Base-by-base conservation (phyloP, 2,329 filamentous ascomycete species). In the Fusarium devonianum region DNA sequence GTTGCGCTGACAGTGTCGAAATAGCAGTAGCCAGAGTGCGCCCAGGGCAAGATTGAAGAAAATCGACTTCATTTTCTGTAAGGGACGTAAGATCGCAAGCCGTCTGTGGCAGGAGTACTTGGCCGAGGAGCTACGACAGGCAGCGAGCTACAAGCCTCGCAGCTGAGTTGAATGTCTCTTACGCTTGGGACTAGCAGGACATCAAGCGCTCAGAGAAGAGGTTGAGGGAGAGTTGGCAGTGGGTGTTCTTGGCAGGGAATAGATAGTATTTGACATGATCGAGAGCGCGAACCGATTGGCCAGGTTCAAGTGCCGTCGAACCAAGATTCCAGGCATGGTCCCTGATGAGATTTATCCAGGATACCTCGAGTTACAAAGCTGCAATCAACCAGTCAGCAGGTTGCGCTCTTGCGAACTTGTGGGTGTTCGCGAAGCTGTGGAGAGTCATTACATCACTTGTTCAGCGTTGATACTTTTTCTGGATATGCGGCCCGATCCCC, bases 1-100 rank as follows among this genome's bases (percentile, higher is more conserved):
- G n/a, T 45, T 49, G 0, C 36, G 41, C 11, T 60, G 58, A 14
- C 59, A 59, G 10, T 64, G 41, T 13, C 54, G 60, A n/a, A 66
- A 60, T 1, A 64, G 11, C 1, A 53, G n/a, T 1, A 66, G 26
- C 64, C 64, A 66, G 5, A 45, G n/a, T 12, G 7, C 38, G 23
- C 17, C 33, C 14, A 30, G 37, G 2, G 7, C 3, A 2, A 14
- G 7, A 10, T 42, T 32, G 17, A 34, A 34, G 1, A 26, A 23
- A 3, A 34, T 17, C 9, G 29, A n/a, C 7, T 34, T 42, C 39
- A 42, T 42, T 28, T 14, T 9, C 4, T 9, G 4, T 13, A 14
- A 5, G 19, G 23, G 21, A 19, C n/a, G n/a, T 6, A 34, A 17
- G 18, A 13, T 13, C 10, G 11, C 4, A 14, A 30, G n/a, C 16